Percentiles rank a stretch among this genome's conserved stretches.
These are phyloP conservation scores for Tolypocladium paradoxum DNA, from an alignment of 2,329 filamentous ascomycete species.

Conservation along the genomic window DNA sequence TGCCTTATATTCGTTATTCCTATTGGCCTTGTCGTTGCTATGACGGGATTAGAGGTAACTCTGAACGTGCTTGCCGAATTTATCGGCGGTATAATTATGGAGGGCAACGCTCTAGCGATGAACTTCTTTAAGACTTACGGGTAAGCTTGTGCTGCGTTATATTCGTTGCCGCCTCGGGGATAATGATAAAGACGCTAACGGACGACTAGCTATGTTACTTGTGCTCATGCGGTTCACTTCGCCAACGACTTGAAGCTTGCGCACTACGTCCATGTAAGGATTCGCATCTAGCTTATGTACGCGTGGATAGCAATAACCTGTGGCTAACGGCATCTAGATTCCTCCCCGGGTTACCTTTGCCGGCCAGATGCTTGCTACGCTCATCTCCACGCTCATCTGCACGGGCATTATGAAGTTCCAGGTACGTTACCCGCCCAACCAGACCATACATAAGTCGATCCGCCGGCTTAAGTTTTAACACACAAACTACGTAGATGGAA, in stretches of 20 bases:
- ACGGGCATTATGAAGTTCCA: slow-evolving; percentile 27
- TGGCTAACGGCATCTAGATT: slow-evolving; percentile 8
- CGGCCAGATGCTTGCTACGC: slow-evolving; percentile 22
- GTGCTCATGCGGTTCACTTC: slow-evolving; percentile 24
- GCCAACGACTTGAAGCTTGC: slow-evolving; percentile 24
- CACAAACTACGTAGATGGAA: slow-evolving; percentile 11
- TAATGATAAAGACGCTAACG: background rate
- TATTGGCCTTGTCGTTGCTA: slow-evolving; percentile 31
- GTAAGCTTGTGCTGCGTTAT: background rate
- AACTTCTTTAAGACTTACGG: slow-evolving; percentile 35
- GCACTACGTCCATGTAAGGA: slow-evolving; percentile 31
- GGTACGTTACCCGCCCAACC: slow-evolving; percentile 8
- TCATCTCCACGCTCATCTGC: slow-evolving; percentile 22
- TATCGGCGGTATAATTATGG: slow-evolving; percentile 30
- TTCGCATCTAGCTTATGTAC: background rate
- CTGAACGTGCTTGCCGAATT: slow-evolving; percentile 36
- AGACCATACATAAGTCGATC: background rate
- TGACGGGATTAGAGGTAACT: slow-evolving; percentile 29
- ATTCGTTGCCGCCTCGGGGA: background rate
- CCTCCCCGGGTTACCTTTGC: slow-evolving; percentile 24
- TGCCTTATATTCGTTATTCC: slow-evolving; percentile 32
- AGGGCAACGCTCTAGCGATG: slow-evolving; percentile 33
- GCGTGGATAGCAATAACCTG: background rate
- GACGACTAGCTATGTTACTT: slow-evolving; percentile 17
- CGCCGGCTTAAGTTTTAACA: background rate